Percentiles rank a stretch among this genome's conserved stretches.
Evolutionary conservation across 2,329 filamentous ascomycete genomes (phyloP).

Genomic region (Chaetomium strumarium): DNA sequence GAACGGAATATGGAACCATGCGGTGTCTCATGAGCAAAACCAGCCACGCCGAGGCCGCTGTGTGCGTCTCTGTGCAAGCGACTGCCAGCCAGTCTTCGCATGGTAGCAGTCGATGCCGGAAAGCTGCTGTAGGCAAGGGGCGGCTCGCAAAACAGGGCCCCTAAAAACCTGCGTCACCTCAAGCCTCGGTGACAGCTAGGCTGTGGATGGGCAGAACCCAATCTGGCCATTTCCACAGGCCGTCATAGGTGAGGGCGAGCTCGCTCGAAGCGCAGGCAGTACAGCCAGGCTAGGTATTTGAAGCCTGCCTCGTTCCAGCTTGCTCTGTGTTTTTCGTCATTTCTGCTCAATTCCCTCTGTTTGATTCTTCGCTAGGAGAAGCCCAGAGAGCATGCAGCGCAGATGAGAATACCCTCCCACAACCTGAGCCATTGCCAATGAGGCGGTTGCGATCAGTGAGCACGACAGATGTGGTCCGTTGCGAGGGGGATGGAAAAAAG

Average conservation of each 20-base stretch:
- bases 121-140: conserved; percentile 14
- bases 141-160: conserved; percentile 13
- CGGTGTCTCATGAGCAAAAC: conserved; percentile 15
- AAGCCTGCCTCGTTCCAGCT: background rate
- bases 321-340: background rate
- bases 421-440: background rate
- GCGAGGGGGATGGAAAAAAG: conserved; percentile 1
- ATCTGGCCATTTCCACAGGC: conserved; percentile 4
- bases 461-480: conserved; percentile 1
- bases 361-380: background rate
- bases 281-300: background rate
- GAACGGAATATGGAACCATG: background rate
- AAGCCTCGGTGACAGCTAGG: background rate
- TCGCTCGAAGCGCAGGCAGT: background rate
- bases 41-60: conserved; percentile 32
- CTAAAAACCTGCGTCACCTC: background rate
- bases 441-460: background rate
- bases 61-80: conserved; percentile 22
- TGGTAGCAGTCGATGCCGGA: conserved; percentile 6
- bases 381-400: background rate
- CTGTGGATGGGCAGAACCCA: background rate
- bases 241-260: background rate
- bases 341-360: background rate
- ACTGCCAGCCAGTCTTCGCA: conserved; percentile 25
- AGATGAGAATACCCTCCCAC: background rate